Evolutionary conservation across 306 rosid genomes (phyloP), one percentile per base, ranked within the genome.

Genomic region (barrel medic (Medicago truncatula)): DNA sequence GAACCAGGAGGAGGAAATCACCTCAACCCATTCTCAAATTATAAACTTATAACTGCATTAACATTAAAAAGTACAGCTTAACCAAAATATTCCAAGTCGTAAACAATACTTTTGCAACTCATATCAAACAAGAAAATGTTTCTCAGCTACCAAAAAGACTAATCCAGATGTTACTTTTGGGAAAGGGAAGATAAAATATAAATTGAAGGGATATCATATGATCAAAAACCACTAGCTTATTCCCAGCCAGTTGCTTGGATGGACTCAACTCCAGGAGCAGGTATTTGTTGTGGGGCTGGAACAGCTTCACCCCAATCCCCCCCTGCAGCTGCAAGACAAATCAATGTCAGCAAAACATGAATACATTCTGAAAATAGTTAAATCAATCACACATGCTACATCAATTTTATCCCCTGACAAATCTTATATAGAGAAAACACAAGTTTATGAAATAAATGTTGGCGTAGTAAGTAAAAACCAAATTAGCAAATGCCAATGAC

Each of bases 301-400:
- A 77, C 87, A 70, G 85, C 8, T 0, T 84, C 85, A 4, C 73
- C 85, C 88, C 88, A 85, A 1, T 81, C 85, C 52, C 79, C 85
- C 52, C 79, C 87, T 53, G 18, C 66, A n/a, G 31, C 57, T 57
- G 21, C 63, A 56, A 67, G 4, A 66, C 36, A 67, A 41, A 2
- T 9, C 31, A 0, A 7, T 6, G 12, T 75, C 34, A 69, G 9
- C 62, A 61, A 76, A 62, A 28, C 28, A 57, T 12, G n/a, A 64
- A 76, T 3, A 60, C 31, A 17, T 1, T 3, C 7, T 14, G 8
- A 4, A 47, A 59, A 38, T 8, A 36, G n/a, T 12, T 38, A 52
- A 59, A 39, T 60, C 5, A 46, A 74, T 6, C 2, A 41, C 34
- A 67, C 13, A 34, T 15, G 23, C 10, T 13, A 28, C 31, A 28